Evolutionary conservation across 1,284 basidiomycete genomes (phyloP).

Genomic region (Schizophyllum commune): DNA sequence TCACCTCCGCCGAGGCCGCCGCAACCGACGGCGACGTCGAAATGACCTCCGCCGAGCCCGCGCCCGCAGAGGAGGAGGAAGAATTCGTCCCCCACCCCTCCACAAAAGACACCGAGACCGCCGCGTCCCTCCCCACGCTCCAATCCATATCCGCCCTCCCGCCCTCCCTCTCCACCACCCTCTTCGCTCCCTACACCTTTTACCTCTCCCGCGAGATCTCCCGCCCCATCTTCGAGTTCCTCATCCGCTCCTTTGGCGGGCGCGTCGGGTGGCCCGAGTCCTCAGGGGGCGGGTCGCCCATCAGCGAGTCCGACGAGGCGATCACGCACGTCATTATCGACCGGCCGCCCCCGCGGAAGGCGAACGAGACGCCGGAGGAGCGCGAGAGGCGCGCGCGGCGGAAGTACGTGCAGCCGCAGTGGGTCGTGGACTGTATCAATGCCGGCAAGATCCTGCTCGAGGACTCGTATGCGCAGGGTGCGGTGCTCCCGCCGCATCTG

Average conservation of each 20-base stretch:
- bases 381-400: conserved; percentile 60
- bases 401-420: conserved; percentile 95
- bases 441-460: conserved; percentile 79
- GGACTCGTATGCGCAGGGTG: conserved; percentile 83
- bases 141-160: conserved; percentile 62
- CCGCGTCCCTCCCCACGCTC: conserved; percentile 68
- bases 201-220: conserved; percentile 95
- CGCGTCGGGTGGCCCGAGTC: conserved; percentile 85
- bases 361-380: conserved; percentile 49
- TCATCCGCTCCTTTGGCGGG: conserved; percentile 88
- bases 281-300: conserved; percentile 78
- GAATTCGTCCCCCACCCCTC: conserved; percentile 66
- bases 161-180: conserved; percentile 41
- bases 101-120: conserved; percentile 44
- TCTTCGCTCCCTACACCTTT: conserved; percentile 89
- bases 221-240: conserved; percentile 90
- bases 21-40: conserved; percentile 30
- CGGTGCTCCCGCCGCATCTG: conserved; percentile 87
- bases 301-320: conserved; percentile 63
- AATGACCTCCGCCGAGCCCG: conserved; percentile 26
- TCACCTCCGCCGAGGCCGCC: conserved; percentile 31
- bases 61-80: conserved; percentile 48
- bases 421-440: conserved; percentile 97
- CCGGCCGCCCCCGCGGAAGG: conserved; percentile 57
- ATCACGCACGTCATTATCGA: conserved; percentile 98